Evolutionary conservation across 345 rosid genomes (phyloP), one percentile per base, ranked within the genome.

Genomic region (Populus alba): DNA sequence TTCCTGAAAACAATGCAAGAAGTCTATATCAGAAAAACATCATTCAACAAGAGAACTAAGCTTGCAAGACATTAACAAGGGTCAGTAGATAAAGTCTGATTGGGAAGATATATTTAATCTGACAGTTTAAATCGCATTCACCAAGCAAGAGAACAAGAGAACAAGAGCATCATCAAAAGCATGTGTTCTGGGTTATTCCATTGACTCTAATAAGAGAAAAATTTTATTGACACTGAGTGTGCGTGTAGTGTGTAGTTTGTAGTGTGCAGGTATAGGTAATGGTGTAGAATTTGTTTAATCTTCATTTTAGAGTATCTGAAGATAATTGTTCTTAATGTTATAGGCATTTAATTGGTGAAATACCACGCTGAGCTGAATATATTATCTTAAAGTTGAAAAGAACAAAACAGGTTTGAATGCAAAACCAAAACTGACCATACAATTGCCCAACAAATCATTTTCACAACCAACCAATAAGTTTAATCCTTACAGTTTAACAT

Each of bases 1-100:
- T 83, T 94, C 98, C 98, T 94, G 81, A 80, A 83, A 76, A 72
- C 76, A 79, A 72, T n/a, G 77, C 27, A n/a, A 70, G 17, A 67
- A 39, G 5, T 22, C 51, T 10, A 70, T 39, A n/a, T 68, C 27
- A 70, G 67, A 39, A 75, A 69, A 43, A 20, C 11, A 39, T 8
- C 25, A 23, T 25, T 62, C 62, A 59, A 25, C 41, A 22, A 22
- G 27, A 79, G 38, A 51, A 23, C 38, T 49, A 25, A 66, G 63
- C 70, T 11, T 3, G 41, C 6, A 71, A 31, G 27, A 25, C 18
- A 45, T 53, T 7, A 70, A 23, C 51, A 37, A 17, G 71, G n/a
- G n/a, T 47, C 47, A 29, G 29, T 59, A 23, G 65, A 59, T 59
- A 45, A 10, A n/a, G 13, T 45, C 20, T 29, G 68, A 33, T 9